These are phyloP conservation scores for Aspergillus fumigatus DNA, from an alignment of 2,329 filamentous ascomycete species.

Conservation along the genomic window DNA sequence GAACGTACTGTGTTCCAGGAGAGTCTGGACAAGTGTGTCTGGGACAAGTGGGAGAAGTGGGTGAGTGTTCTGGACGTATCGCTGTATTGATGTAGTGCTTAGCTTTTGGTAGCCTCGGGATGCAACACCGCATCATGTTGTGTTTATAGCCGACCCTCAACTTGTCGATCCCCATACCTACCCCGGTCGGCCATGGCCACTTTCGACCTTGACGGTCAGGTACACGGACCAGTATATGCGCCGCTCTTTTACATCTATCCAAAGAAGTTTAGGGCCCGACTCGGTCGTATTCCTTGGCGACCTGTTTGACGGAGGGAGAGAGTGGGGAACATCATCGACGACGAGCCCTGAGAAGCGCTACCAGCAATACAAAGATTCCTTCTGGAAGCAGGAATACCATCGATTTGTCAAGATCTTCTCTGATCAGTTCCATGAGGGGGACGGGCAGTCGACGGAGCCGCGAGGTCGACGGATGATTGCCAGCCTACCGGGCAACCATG, in stretches of 20 bases:
- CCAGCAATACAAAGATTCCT: slow-evolving; percentile 70
- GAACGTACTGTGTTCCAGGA: slow-evolving; percentile 74
- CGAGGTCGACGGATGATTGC: slow-evolving; percentile 73
- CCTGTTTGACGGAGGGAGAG: slow-evolving; percentile 89
- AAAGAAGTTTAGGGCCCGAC: slow-evolving; percentile 72
- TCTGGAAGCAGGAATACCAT: slow-evolving; percentile 81
- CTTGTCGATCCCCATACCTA: slow-evolving; percentile 95
- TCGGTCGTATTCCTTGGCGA: slow-evolving; percentile 89
- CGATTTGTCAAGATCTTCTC: slow-evolving; percentile 87
- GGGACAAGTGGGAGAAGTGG: slow-evolving; percentile 91
- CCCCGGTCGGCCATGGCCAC: slow-evolving; percentile 71
- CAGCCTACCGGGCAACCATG: slow-evolving; percentile 89
- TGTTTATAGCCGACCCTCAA: slow-evolving; percentile 85
- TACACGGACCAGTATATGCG: slow-evolving; percentile 90
- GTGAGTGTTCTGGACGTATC: slow-evolving; percentile 45
- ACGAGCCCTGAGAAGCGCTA: slow-evolving; percentile 62
- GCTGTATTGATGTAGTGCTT: slow-evolving; percentile 5
- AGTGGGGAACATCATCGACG: slow-evolving; percentile 75
- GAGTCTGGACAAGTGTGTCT: slow-evolving; percentile 67
- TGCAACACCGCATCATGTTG: slow-evolving; percentile 75
- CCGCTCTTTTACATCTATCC: slow-evolving; percentile 74
- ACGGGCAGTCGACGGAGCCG: slow-evolving; percentile 54
- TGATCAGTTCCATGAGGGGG: slow-evolving; percentile 59
- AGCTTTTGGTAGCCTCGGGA: slow-evolving; percentile 58
- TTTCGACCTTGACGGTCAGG: slow-evolving; percentile 60